phyloP scores from a whole-genome alignment of 2,329 filamentous ascomycete species.

The Neocucurbitaria cava region DNA sequence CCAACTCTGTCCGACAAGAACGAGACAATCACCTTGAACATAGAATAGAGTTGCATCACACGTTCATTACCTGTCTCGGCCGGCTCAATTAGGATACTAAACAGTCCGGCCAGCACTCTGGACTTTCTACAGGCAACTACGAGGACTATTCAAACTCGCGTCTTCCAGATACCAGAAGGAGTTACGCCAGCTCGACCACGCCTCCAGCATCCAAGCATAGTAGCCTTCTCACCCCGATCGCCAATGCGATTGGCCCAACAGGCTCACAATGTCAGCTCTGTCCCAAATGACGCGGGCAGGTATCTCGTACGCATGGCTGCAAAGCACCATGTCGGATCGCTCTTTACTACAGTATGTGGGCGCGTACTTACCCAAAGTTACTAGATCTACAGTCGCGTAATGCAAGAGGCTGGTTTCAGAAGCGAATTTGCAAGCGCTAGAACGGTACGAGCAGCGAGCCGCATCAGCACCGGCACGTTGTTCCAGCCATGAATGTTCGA shows the following conservation, averaged over 20 bases:
- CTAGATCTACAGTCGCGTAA: neutral
- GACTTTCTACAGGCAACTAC: neutral
- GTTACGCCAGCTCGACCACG: neutral
- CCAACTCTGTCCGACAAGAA: conserved; percentile 11
- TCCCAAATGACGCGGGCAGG: neutral
- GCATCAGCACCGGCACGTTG: neutral
- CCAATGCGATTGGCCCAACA: neutral
- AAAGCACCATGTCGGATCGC: neutral
- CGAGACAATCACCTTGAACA: conserved; percentile 4
- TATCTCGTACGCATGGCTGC: neutral
- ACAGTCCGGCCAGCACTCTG: conserved; percentile 7
- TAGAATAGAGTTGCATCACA: conserved; percentile 13
- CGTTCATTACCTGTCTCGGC: conserved; percentile 11
- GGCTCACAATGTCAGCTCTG: neutral
- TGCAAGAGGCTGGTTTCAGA: neutral
- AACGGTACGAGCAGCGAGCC: neutral
- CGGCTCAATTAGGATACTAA: conserved; percentile 9
- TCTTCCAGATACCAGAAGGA: neutral
- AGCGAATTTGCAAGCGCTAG: neutral
- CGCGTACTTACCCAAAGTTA: neutral
- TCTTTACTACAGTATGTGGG: neutral
- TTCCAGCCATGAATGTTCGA: neutral
- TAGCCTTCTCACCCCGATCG: neutral
- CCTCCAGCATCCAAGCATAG: neutral
- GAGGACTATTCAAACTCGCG: too few relatives aligned